These are phyloP conservation scores for Bacidia rubella DNA, from an alignment of 495 filamentous ascomycete species.

Conservation along the genomic window DNA sequence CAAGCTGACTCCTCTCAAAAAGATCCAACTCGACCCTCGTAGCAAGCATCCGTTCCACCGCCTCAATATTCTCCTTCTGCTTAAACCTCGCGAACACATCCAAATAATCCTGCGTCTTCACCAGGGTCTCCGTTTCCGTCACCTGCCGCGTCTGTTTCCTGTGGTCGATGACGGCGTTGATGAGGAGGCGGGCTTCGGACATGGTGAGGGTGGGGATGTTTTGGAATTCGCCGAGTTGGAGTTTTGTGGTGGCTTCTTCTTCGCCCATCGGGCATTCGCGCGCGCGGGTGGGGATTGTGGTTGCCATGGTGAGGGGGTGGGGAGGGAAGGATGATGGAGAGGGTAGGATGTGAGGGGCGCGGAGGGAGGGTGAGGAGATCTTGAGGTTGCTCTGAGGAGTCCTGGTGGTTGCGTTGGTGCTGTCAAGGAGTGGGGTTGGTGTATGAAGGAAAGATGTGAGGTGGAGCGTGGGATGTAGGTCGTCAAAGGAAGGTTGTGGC, in stretches of 20 bases:
- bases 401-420: neutral
- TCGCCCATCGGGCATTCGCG: constrained; percentile 64
- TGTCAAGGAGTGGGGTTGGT: neutral
- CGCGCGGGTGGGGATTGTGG: constrained; percentile 50
- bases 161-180: constrained; percentile 72
- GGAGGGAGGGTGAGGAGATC: neutral
- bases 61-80: constrained; percentile 83
- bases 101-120: constrained; percentile 79
- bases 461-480: neutral
- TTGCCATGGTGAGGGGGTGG: neutral
- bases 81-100: constrained; percentile 92
- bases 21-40: constrained; percentile 65
- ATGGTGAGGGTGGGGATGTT: constrained; percentile 76
- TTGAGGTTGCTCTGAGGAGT: neutral
- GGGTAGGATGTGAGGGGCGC: neutral
- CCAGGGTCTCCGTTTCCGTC: constrained; percentile 46
- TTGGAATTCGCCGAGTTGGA: constrained; percentile 85
- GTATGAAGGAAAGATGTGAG: neutral
- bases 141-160: constrained; percentile 46
- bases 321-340: neutral
- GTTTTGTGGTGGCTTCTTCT: constrained; percentile 70
- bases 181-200: constrained; percentile 80
- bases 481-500: neutral
- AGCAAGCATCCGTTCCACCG: constrained; percentile 70
- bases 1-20: constrained; percentile 87